Evolutionary conservation across 163 green algal species (phyloP), one percentile per base, ranked within the genome.

Genomic region (Prototheca wickerhamii): DNA sequence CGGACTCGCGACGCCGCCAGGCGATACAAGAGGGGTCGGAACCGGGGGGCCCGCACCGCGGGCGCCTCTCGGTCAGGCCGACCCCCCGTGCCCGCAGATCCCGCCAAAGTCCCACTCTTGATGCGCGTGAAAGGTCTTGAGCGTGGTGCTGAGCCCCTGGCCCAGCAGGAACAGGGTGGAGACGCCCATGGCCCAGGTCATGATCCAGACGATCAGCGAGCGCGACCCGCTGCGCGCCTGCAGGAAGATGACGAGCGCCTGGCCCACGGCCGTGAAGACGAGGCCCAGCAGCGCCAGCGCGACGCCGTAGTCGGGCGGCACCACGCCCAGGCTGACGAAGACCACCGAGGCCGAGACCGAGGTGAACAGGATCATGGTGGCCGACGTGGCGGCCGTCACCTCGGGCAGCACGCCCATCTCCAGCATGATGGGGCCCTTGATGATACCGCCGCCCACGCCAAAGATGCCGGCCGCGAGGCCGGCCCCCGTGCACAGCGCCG

Each of bases 341-440:
- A 90, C 74, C 2, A 84, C 55, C 6, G 71, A 81, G 4, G 81
- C 83, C 1, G 75, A 76, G 6, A 65, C 70, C 18, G 75, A 57
- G 25, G 79, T 84, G 69, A 84, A 86, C 8, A 76, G 43, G 42
- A 72, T 71, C 82, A 89, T 87, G 43, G 83, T 87, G 32, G 79
- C 74, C 17, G 63, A 77, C 7, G 82, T 91, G 37, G 84, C 82
- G 4, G 82, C 82, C 8, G 80, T 75, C 20, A 91, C 81, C 37
- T 89, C 80, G 0, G 84, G 82, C 30, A 78, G 64, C 29, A 91
- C 75, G 0, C 82, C 82, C 64, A 91, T 77, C 67, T 86, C 78
- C 32, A 91, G 72, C 82, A 91, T 86, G 33, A 89, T 65, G 0
- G 84, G 84, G 15, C 76, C 84, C 68, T 84, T 85, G 61, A 82